Evolutionary conservation across 2,329 filamentous ascomycete genomes (phyloP), one percentile per base, ranked within the genome.

Genomic region (Camillea tinctor): DNA sequence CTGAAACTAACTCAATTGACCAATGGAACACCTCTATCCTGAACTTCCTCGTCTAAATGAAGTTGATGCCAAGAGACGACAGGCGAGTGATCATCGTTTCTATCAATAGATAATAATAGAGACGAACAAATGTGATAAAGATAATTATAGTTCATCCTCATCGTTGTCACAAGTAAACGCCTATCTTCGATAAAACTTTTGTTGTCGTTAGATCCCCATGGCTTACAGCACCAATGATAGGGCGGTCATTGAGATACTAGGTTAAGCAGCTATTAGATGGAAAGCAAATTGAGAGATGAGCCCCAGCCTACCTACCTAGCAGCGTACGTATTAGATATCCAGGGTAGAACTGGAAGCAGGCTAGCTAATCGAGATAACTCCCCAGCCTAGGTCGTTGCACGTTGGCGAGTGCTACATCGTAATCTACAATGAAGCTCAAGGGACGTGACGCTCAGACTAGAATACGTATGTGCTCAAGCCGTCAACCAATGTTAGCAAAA

Each of bases 81-180:
- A 24, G 48, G 54, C 52, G 23, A 58, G 20, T 36, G 65, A 66
- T 66, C 62, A 23, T 60, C 64, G 54, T 59, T 57, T 64, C 64
- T 65, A 52, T 58, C 63, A 67, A 64, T 63, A 67, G 61, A 60
- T 60, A 60, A 66, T 65, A 57, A 54, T 40, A 36, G 26, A 36
- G 23, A 54, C 24, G 19, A 24, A 54, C 30, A 21, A 20, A 21
- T 26, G 20, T 22, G 20, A 21, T 24, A 22, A n/a, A n/a, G 52
- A 20, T 54, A 54, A 54, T 54, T 36, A 36, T 54, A 54, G 26
- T 52, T 26, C 51, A 23, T n/a, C n/a, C 51, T 44, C 51, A 52
- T 26, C 2, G 51, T 23, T 15, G 22, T 52, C 22, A 26, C 51
- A 30, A 9, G 4, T n/a, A 44, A n/a, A n/a, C 22, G 51, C 22